These are phyloP conservation scores for Fraxinus baroniana DNA, from an alignment of 305 asterid genomes.

Conservation along the genomic window DNA sequence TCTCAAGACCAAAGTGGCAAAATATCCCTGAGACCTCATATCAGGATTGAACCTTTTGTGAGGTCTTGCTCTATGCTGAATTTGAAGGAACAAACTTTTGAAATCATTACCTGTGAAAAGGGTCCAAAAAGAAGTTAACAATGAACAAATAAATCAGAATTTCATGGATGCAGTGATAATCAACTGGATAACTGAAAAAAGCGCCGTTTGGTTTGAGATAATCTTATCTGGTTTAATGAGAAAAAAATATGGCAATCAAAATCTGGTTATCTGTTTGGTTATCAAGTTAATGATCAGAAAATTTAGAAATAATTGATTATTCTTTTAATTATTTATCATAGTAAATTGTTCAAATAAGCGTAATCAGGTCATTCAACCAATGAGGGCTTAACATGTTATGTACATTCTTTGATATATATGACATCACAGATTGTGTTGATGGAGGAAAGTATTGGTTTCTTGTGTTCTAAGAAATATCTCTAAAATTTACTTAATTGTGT, in stretches of 20 bases:
- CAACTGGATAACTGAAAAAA: neutral
- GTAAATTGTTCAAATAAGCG: neutral
- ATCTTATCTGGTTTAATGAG: neutral
- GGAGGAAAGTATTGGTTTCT: neutral
- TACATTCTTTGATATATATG: neutral
- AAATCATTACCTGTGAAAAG: neutral
- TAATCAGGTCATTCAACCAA: neutral
- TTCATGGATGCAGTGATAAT: neutral
- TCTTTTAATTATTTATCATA: neutral
- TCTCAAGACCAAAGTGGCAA: neutral
- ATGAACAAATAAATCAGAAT: neutral
- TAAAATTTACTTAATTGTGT: neutral
- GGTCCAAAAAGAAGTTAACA: neutral
- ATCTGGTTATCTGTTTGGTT: neutral
- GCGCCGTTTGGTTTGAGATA: neutral
- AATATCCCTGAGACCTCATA: slow-evolving; percentile 1
- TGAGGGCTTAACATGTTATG: slow-evolving; percentile 12
- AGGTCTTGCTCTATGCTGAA: neutral
- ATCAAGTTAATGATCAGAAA: neutral
- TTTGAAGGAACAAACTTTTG: neutral
- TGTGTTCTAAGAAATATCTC: neutral
- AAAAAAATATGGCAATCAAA: neutral
- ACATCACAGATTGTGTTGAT: neutral
- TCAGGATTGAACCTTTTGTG: neutral
- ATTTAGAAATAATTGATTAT: neutral